These are phyloP conservation scores for Theobroma cacao DNA, from an alignment of 345 rosid genomes.

Conservation along the genomic window DNA sequence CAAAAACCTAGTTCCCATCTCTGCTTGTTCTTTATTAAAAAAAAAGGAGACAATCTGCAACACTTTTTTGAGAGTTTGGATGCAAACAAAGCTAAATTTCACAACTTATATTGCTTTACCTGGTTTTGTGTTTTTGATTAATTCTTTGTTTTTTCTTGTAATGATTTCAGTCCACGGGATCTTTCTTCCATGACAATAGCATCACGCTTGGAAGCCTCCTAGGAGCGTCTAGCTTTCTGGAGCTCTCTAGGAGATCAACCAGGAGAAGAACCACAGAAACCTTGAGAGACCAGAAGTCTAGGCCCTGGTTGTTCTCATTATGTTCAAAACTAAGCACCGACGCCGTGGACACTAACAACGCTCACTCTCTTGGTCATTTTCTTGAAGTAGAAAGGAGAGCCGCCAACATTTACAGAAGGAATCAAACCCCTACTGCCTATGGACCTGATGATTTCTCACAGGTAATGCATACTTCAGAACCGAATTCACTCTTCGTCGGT, in stretches of 20 bases:
- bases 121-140: neutral
- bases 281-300: constrained; percentile 37
- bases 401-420: constrained; percentile 29
- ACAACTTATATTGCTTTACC: neutral
- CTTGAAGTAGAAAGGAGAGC: constrained; percentile 73
- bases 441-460: constrained; percentile 31
- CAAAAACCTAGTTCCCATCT: neutral
- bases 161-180: constrained; percentile 61
- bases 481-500: constrained; percentile 24
- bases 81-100: constrained; percentile 21
- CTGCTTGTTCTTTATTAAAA: constrained; percentile 11
- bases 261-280: constrained; percentile 45
- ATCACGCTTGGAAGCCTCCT: constrained; percentile 73
- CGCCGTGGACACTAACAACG: constrained; percentile 41
- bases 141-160: constrained; percentile 9
- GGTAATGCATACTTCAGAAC: constrained; percentile 14
- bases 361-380: constrained; percentile 68
- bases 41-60: neutral
- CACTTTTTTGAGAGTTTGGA: constrained; percentile 6
- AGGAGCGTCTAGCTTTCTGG: constrained; percentile 63
- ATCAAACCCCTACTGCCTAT: constrained; percentile 11
- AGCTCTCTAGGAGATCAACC: constrained; percentile 58
- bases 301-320: constrained; percentile 67
- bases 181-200: constrained; percentile 77
- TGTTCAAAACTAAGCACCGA: constrained; percentile 74